These are phyloP conservation scores for Pseudopediastrum boryanum DNA, from an alignment of 139 green algal species.

Conservation along the genomic window DNA sequence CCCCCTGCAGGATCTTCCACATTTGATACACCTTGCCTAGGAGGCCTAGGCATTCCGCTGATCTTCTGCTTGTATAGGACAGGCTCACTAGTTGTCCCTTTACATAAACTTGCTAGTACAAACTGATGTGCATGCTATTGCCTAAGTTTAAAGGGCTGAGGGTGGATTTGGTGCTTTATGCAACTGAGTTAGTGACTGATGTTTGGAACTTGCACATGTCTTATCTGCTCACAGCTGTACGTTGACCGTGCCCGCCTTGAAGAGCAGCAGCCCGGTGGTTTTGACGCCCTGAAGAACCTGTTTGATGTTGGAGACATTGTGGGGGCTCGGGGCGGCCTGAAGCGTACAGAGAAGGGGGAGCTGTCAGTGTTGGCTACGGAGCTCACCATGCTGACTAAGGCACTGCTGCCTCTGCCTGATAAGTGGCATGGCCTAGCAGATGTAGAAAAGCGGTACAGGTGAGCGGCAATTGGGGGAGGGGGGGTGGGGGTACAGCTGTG, in stretches of 20 bases:
- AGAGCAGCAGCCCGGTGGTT: conserved; percentile 55
- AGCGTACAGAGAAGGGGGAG: conserved; percentile 96
- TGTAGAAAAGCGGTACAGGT: conserved; percentile 95
- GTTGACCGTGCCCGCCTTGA: conserved; percentile 81
- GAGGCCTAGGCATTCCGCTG: too few species aligned
- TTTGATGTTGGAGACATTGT: conserved; percentile 95
- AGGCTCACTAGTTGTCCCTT: too few species aligned
- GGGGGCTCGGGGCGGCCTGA: conserved; percentile 73
- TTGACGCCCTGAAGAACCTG: conserved; percentile 76
- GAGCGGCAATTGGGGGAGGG: neutral
- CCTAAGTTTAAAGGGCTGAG: too few species aligned
- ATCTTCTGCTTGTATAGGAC: too few species aligned
- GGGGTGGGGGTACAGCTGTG: too few species aligned
- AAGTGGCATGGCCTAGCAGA: conserved; percentile 98
- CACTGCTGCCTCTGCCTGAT: conserved; percentile 93
- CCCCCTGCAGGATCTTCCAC: too few species aligned
- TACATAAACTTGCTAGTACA: too few species aligned
- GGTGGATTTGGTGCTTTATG: too few species aligned
- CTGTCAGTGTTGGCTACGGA: conserved; percentile 72
- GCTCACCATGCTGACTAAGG: conserved; percentile 91
- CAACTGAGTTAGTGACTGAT: too few species aligned
- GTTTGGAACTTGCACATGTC: neutral
- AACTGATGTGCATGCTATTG: too few species aligned
- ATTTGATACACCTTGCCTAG: too few species aligned
- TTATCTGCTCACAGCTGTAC: conserved; percentile 70